Evolutionary conservation across 345 rosid species (phyloP), one percentile per base, ranked within the genome.

Genomic region (Excoecaria cochinchinensis): DNA sequence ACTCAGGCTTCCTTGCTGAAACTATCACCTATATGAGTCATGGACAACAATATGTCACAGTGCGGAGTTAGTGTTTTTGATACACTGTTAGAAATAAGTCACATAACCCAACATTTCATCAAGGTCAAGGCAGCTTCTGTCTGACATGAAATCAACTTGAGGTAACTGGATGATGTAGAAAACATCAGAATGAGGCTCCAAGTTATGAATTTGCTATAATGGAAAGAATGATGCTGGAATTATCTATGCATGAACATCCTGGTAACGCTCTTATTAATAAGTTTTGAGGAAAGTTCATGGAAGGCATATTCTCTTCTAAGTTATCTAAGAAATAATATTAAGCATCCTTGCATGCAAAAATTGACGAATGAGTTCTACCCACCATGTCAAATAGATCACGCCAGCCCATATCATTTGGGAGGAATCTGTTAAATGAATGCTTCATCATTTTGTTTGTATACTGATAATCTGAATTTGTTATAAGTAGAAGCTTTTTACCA

Each of bases 361-460:
- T 25, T 39, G 60, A 47, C 10, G 75, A 62, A 68, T 47, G 56
- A 62, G 57, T 16, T 40, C 8, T 24, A 80, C 90, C 80, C 65
- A 89, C 98, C 86, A 92, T 94, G 55, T 92, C 94, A 76, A 94
- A 94, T 38, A 94, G 93, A 78, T 94, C 97, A 74, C 90, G 88
- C 98, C 98, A 94, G 76, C 82, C 89, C 97, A 94, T 90, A 77
- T 88, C 89, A 84, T 92, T 94, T 55, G 98, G 98, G 63, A 94
- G 92, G 74, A 84, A 94, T 84, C 88, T 88, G 76, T 94, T 89
- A 71, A 92, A 94, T 62, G 98, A 91, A 85, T 94, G 97, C 84
- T 84, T 89, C 98, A 94, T 94, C 97, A 92, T 94, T 86, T 92
- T 94, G 90, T 94, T 80, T 8, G 97, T 90, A 86, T 94, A 94